These are phyloP conservation scores for Amauroascus verrucosus DNA, from an alignment of 2,329 filamentous ascomycete species.

Conservation along the genomic window DNA sequence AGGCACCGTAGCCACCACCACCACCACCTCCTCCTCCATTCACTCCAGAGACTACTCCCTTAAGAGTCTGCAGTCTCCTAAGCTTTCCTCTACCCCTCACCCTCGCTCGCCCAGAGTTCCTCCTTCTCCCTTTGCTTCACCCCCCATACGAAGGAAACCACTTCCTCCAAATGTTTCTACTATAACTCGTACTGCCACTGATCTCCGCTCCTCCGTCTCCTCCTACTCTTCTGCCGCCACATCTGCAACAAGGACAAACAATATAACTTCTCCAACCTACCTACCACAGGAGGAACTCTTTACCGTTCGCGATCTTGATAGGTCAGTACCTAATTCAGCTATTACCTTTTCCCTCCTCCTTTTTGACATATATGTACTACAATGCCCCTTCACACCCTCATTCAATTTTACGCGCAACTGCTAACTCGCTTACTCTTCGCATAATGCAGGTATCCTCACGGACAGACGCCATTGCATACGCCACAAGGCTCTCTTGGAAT, in stretches of 20 bases:
- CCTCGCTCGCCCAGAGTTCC: neutral
- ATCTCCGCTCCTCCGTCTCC: neutral
- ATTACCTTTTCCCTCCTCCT: neutral
- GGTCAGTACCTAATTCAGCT: conserved; percentile 25
- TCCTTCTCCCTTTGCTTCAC: conserved; percentile 22
- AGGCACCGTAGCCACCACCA: neutral
- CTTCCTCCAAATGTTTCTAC: conserved; percentile 43
- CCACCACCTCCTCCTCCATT: no score
- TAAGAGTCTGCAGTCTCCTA: neutral
- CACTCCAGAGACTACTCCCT: neutral
- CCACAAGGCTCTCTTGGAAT: conserved; percentile 21
- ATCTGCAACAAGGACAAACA: neutral
- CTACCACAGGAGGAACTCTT: conserved; percentile 24
- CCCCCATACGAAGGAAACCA: conserved; percentile 45
- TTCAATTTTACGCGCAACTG: conserved; percentile 17
- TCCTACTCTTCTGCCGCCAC: neutral
- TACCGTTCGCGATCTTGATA: conserved; percentile 31
- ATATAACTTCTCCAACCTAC: conserved; percentile 18
- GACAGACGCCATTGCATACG: conserved; percentile 24
- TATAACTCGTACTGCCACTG: conserved; percentile 26
- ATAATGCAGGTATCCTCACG: conserved; percentile 33
- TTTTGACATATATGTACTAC: neutral
- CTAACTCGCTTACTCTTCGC: conserved; percentile 20
- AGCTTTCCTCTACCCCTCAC: neutral
- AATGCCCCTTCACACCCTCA: neutral